A percentile compares a stretch with the other conserved stretches of the same genome.
Evolutionary conservation across 2,329 filamentous ascomycete species (phyloP).

Genomic region (Ascochyta koolunga): DNA sequence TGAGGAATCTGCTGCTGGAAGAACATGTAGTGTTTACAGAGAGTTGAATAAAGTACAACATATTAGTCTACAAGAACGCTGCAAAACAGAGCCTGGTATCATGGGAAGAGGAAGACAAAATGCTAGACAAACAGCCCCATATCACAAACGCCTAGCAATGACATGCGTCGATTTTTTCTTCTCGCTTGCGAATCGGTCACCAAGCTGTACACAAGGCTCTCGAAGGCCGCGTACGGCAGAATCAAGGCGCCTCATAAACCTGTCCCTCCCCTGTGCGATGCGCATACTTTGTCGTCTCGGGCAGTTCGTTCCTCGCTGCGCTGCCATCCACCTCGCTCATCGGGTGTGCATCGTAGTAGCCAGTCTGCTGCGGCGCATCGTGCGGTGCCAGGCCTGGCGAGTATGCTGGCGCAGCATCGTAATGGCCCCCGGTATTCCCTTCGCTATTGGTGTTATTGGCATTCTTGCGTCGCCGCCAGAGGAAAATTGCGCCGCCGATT

Average conservation of each 20-base stretch:
- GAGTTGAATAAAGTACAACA: too few species aligned
- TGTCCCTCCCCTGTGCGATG: constrained; percentile 6
- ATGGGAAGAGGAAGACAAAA: too few species aligned
- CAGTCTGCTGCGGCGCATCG: background rate
- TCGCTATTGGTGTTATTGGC: background rate
- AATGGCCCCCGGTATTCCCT: constrained; percentile 10
- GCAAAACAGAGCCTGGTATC: too few species aligned
- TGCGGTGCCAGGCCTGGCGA: background rate
- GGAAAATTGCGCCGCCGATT: constrained; percentile 23
- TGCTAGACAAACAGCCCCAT: too few species aligned
- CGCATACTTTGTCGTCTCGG: constrained; percentile 26
- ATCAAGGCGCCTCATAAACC: constrained; percentile 20
- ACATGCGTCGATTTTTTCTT: too few species aligned
- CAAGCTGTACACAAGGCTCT: too few species aligned
- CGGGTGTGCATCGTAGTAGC: constrained; percentile 8
- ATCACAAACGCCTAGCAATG: too few species aligned
- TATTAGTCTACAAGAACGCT: too few species aligned
- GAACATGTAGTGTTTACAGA: too few species aligned
- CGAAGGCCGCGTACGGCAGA: background rate
- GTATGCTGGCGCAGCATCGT: constrained; percentile 14
- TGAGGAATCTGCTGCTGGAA: too few species aligned
- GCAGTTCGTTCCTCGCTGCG: constrained; percentile 18
- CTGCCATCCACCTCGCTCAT: constrained; percentile 6
- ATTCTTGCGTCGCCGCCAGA: constrained; percentile 19
- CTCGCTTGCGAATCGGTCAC: too few species aligned